These are phyloP conservation scores for Emericellopsis terricola DNA, from an alignment of 495 filamentous ascomycete genomes.

Conservation along the genomic window DNA sequence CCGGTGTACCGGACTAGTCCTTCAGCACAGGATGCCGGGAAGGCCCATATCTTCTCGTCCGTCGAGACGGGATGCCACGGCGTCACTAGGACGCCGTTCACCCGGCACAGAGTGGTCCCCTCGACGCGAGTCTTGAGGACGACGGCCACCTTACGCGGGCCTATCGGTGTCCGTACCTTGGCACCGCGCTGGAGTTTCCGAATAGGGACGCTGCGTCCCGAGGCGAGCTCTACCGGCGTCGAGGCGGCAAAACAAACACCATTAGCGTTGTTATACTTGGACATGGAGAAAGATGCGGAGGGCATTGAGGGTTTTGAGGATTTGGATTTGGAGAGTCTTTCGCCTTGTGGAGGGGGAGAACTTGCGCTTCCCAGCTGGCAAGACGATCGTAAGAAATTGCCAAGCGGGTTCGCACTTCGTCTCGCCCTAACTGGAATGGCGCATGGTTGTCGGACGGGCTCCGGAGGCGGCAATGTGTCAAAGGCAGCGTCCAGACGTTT, in stretches of 20 bases:
- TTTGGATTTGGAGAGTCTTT: too few species aligned
- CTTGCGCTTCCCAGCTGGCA: too few species aligned
- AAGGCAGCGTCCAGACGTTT: slow-evolving; percentile 19
- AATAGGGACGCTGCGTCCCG: slow-evolving; percentile 8
- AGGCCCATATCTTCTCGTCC: slow-evolving; percentile 11
- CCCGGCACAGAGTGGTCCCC: slow-evolving; percentile 7
- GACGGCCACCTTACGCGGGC: slow-evolving; percentile 13
- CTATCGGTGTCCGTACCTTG: slow-evolving; percentile 18
- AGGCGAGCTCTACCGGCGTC: slow-evolving; percentile 13
- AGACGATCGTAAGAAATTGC: too few species aligned
- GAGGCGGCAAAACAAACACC: slow-evolving; percentile 20
- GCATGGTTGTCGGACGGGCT: slow-evolving; percentile 6
- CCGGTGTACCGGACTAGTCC: slow-evolving; percentile 16
- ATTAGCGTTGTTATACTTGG: slow-evolving; percentile 7
- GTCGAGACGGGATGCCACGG: slow-evolving; percentile 22
- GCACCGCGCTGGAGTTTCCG: slow-evolving; percentile 12
- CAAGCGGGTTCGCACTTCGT: not conserved
- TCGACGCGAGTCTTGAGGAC: slow-evolving; percentile 18
- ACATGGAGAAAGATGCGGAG: slow-evolving; percentile 10
- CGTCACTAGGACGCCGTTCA: slow-evolving; percentile 7
- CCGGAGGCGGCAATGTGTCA: slow-evolving; percentile 18
- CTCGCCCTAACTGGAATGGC: not conserved
- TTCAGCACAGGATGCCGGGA: slow-evolving; percentile 13
- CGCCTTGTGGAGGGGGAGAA: too few species aligned
- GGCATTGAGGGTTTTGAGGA: too few species aligned